Evolutionary conservation across 176 grass and related monocot genomes (phyloP).

Genomic region (Zizania latifolia): DNA sequence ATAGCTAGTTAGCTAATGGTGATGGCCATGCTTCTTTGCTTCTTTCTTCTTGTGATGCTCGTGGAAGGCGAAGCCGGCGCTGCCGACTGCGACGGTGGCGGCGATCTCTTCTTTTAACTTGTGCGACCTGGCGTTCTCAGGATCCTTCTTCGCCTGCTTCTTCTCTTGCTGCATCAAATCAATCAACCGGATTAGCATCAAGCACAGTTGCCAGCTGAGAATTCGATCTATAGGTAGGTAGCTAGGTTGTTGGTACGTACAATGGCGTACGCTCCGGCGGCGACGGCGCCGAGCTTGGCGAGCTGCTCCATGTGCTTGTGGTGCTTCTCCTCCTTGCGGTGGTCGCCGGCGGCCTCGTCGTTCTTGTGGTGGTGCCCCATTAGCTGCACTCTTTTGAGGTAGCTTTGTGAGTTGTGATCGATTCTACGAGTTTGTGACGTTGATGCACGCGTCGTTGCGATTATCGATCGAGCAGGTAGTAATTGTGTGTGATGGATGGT

Average conservation of each 20-base stretch:
- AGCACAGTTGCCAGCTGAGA: too few relatives aligned
- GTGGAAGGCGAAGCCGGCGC: conserved; percentile 31
- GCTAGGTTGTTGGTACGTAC: not conserved
- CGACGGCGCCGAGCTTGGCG: conserved; percentile 20
- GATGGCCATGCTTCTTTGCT: conserved; percentile 33
- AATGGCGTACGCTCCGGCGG: conserved; percentile 24
- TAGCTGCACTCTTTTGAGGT: not conserved
- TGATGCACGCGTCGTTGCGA: too few relatives aligned
- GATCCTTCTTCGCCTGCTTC: not conserved
- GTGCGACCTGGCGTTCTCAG: conserved; percentile 18
- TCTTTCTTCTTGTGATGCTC: conserved; percentile 52
- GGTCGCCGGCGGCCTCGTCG: conserved; percentile 4
- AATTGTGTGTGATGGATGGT: too few relatives aligned
- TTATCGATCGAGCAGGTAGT: too few relatives aligned
- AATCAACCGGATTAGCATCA: too few relatives aligned
- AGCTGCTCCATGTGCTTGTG: conserved; percentile 56
- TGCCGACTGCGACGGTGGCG: conserved; percentile 34
- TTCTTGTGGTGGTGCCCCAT: not conserved
- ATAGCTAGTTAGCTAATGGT: not conserved
- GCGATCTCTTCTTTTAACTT: conserved; percentile 34
- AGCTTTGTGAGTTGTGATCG: not conserved
- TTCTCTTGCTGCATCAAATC: conserved; percentile 55
- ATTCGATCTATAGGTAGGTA: too few relatives aligned
- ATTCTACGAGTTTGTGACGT: not conserved
- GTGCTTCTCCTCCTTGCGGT: conserved; percentile 43